Percentiles rank a stretch among this genome's conserved stretches.
These are phyloP conservation scores for Cladosporium sp. DNA, from an alignment of 2,329 filamentous ascomycete genomes.

Conservation along the genomic window DNA sequence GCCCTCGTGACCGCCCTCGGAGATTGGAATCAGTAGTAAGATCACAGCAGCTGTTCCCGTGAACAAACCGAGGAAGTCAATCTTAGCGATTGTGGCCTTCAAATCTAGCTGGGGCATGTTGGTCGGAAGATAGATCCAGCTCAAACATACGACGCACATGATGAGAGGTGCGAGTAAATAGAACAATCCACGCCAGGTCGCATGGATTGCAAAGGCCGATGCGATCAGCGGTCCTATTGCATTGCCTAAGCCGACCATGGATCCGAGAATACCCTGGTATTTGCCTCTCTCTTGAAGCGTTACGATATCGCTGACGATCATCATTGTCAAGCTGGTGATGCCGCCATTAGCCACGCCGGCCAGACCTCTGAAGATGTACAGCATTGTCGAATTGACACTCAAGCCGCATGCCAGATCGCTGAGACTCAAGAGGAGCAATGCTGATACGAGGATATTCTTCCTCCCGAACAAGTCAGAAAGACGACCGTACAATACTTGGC, in stretches of 20 bases:
- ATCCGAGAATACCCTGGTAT: slow-evolving; percentile 44
- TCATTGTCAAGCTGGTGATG: slow-evolving; percentile 56
- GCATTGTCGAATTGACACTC: slow-evolving; percentile 51
- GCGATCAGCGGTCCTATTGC: slow-evolving; percentile 42
- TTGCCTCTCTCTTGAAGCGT: slow-evolving; percentile 57
- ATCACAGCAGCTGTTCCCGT: slow-evolving; percentile 54
- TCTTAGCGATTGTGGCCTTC: slow-evolving; percentile 48
- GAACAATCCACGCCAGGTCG: slow-evolving; percentile 45
- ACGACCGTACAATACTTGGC: slow-evolving; percentile 58
- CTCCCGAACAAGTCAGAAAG: slow-evolving; percentile 37
- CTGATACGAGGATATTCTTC: slow-evolving; percentile 54
- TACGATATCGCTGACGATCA: slow-evolving; percentile 59
- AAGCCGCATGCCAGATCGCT: slow-evolving; percentile 59
- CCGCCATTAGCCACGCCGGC: slow-evolving; percentile 61
- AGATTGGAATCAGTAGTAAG: slow-evolving; percentile 60
- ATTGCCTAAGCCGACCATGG: slow-evolving; percentile 44
- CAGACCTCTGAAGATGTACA: slow-evolving; percentile 59
- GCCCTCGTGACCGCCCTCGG: slow-evolving; percentile 47
- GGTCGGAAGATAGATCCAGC: slow-evolving; percentile 50
- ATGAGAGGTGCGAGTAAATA: slow-evolving; percentile 51
- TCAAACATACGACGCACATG: slow-evolving; percentile 36
- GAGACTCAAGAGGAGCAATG: slow-evolving; percentile 50
- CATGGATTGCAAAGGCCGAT: slow-evolving; percentile 37
- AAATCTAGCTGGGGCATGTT: slow-evolving; percentile 47
- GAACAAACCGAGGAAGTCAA: slow-evolving; percentile 57